Base-by-base conservation (phyloP, 2,329 filamentous ascomycete genomes). In the Fusarium lyarnte region DNA sequence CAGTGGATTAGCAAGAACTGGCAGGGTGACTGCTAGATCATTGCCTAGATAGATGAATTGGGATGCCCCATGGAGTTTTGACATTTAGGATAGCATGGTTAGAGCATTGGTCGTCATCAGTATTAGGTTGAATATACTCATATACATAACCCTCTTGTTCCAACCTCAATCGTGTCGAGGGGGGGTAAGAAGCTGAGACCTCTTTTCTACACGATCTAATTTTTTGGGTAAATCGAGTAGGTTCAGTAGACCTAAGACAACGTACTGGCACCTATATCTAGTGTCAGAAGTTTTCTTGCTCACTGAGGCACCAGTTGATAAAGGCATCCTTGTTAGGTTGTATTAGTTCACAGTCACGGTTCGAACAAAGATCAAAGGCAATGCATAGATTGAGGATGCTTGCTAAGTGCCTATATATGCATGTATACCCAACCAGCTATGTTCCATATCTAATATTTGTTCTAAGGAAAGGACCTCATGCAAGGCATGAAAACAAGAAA, bases 1-100 rank as follows among this genome's bases (percentile, higher is more conserved):
- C 81, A 81, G 4, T 92, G 90, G 90, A 88, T 91, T 58, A 81
- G 82, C 77, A 79, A 86, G 78, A 87, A 91, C 76, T 92, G 90
- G 90, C 78, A 81, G 57, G 82, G 80, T 2, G 76, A 85, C 0
- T 89, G 87, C 63, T 87, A 70, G 33, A 45, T 51, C 19, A 19
- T 19, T 29, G 13, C 38, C 14, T 9, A 23, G 14, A 21, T 70
- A 67, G 66, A 71, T 29, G 29, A 27, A 10, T 23, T 52, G 23
- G 55, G 46, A 53, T 39, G n/a, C n/a, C 51, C 29, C 39, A 23
- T 8, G 66, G 70, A 63, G 67, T 73, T 71, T 58, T 39, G 63
- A 27, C 61, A 54, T 41, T 49, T 38, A 21, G 19, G 35, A 31
- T 27, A 55, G 49, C 49, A 59, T 52, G 27, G 25, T 25, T 46